phyloP scores from a whole-genome alignment of 2,329 filamentous ascomycete species.

The Magnaporthiopsis incrustans region DNA sequence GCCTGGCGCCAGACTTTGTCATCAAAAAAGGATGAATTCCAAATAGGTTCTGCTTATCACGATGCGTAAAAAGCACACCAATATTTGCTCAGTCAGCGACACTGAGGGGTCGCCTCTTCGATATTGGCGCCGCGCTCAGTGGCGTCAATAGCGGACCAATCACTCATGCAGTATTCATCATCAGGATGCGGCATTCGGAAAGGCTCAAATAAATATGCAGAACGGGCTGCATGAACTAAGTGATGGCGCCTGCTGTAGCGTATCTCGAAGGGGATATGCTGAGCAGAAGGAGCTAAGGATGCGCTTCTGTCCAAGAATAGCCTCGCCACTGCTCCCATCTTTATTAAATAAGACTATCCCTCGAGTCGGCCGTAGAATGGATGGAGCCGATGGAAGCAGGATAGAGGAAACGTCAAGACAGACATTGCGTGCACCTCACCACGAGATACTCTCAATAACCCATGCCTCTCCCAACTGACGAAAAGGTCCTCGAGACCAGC shows the following conservation, averaged over 20 bases:
- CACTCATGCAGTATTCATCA: background rate
- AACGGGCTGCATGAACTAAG: background rate
- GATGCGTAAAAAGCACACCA: background rate
- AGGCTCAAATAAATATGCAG: background rate
- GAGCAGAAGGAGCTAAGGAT: background rate
- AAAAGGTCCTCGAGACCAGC: slow-evolving; percentile 27
- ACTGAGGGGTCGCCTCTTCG: background rate
- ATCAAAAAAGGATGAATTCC: background rate
- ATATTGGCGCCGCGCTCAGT: background rate
- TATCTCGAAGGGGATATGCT: background rate
- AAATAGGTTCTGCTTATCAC: background rate
- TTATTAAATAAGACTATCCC: no score
- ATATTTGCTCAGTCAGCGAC: background rate
- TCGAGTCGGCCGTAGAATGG: no score
- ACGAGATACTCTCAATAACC: slow-evolving; percentile 3
- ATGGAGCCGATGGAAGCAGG: background rate
- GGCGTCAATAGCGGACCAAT: background rate
- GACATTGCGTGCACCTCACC: background rate
- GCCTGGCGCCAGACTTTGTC: no score
- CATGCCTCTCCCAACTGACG: slow-evolving; percentile 38
- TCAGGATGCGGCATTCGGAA: background rate
- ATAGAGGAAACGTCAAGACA: background rate
- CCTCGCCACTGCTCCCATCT: no score
- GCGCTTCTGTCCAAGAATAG: background rate
- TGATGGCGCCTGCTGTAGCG: background rate